Evolutionary conservation across 257 asterid species (phyloP).

Genomic region (Rhazya stricta): DNA sequence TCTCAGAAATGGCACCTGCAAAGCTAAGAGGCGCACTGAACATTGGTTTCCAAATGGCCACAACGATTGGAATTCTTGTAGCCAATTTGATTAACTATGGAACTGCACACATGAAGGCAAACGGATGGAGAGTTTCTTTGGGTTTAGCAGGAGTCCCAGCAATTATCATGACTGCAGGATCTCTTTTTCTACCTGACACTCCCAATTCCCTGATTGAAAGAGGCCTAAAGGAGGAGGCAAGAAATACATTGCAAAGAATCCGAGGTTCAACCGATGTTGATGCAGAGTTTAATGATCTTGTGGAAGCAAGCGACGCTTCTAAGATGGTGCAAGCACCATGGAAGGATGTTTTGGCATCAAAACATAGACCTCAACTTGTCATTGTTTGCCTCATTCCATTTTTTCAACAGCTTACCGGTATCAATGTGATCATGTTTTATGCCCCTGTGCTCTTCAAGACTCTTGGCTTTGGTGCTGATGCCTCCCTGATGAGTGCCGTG

Average conservation of each 20-base stretch:
- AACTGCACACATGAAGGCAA: constrained; percentile 29
- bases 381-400: constrained; percentile 43
- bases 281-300: constrained; percentile 35
- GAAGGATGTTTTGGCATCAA: constrained; percentile 19
- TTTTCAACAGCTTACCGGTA: constrained; percentile 54
- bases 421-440: constrained; percentile 56
- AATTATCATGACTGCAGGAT: constrained; percentile 41
- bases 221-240: constrained; percentile 38
- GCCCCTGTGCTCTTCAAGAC: constrained; percentile 65
- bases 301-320: constrained; percentile 49
- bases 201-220: constrained; percentile 52
- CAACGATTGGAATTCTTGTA: constrained; percentile 35
- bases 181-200: constrained; percentile 49
- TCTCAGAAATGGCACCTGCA: constrained; percentile 69
- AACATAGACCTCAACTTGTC: constrained; percentile 44
- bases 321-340: constrained; percentile 22
- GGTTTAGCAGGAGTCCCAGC: constrained; percentile 53
- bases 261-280: constrained; percentile 37
- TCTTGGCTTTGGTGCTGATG: constrained; percentile 46
- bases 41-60: constrained; percentile 53
- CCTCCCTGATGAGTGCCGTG: constrained; percentile 47
- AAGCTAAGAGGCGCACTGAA: constrained; percentile 59
- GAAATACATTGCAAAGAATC: constrained; percentile 26
- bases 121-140: constrained; percentile 54
- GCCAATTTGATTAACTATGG: constrained; percentile 56